phyloP scores from a whole-genome alignment of 2,329 filamentous ascomycete species.

The Mycosphaerella arachidis region DNA sequence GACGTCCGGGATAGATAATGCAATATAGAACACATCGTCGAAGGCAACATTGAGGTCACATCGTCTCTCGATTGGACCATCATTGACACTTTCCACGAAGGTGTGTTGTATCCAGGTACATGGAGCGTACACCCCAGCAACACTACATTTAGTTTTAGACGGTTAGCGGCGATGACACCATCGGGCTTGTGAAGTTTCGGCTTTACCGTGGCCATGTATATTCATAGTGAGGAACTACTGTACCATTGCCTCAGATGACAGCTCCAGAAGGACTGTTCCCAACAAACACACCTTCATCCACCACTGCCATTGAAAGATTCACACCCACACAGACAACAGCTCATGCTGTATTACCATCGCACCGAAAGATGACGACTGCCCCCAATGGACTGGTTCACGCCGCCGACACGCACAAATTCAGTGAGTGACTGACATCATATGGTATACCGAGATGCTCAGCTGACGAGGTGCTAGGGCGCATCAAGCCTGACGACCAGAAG shows the following conservation, averaged over 20 bases:
- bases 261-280: neutral
- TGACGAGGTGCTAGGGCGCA: slow-evolving; percentile 24
- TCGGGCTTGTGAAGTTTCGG: neutral
- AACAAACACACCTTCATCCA: neutral
- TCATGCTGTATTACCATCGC: slow-evolving; percentile 6
- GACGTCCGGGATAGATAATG: too few species aligned
- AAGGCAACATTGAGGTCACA: too few species aligned
- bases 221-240: too few species aligned
- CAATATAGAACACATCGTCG: too few species aligned
- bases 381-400: slow-evolving; percentile 27
- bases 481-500: slow-evolving; percentile 53
- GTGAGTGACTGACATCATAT: slow-evolving; percentile 5
- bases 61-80: too few species aligned
- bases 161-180: neutral
- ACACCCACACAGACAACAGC: neutral
- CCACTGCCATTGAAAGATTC: too few species aligned
- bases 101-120: too few species aligned
- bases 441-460: neutral
- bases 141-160: too few species aligned
- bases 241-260: neutral
- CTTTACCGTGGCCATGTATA: neutral
- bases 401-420: slow-evolving; percentile 21
- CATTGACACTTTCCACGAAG: too few species aligned
- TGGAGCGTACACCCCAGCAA: too few species aligned
- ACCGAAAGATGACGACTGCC: slow-evolving; percentile 23